Evolutionary conservation across 176 grass and related monocot species (phyloP).

Genomic region (Oryza glumipatula): DNA sequence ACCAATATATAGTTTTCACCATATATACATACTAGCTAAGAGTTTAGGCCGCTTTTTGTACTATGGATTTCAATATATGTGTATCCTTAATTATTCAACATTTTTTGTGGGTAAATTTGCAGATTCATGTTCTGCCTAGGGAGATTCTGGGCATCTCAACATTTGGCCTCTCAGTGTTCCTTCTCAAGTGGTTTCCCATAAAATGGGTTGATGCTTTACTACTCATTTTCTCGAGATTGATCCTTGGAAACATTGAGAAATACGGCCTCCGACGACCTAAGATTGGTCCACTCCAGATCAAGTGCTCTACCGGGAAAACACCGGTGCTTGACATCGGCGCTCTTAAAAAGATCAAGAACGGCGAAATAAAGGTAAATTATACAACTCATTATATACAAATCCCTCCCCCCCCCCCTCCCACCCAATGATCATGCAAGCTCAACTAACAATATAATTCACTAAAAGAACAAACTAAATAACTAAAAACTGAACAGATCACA

Average conservation of each 20-base stretch:
- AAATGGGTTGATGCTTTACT: conserved; percentile 66
- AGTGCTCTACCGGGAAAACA: conserved; percentile 69
- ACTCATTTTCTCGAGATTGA: conserved; percentile 65
- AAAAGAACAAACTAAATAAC: neutral
- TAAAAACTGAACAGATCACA: neutral
- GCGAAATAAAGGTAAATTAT: conserved; percentile 65
- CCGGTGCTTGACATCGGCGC: conserved; percentile 77
- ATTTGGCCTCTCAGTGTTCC: conserved; percentile 74
- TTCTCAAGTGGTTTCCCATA: conserved; percentile 70
- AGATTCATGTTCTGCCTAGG: conserved; percentile 88
- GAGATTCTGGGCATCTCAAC: conserved; percentile 88
- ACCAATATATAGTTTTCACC: neutral
- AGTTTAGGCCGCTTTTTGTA: neutral
- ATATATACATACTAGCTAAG: neutral
- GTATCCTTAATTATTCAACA: neutral
- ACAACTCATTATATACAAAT: neutral
- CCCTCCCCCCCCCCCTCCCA: no score
- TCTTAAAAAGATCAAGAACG: conserved; percentile 63
- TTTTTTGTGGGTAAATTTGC: conserved; percentile 11
- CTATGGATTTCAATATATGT: neutral
- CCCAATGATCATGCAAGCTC: neutral
- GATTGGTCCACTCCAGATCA: conserved; percentile 72
- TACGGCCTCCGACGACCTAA: conserved; percentile 61
- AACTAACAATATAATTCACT: neutral
- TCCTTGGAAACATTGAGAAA: conserved; percentile 73